Percentiles rank a stretch among this genome's conserved stretches.
Conservation (phyloP, 1,284 basidiomycete species). For the Lentinus polychrous region DNA sequence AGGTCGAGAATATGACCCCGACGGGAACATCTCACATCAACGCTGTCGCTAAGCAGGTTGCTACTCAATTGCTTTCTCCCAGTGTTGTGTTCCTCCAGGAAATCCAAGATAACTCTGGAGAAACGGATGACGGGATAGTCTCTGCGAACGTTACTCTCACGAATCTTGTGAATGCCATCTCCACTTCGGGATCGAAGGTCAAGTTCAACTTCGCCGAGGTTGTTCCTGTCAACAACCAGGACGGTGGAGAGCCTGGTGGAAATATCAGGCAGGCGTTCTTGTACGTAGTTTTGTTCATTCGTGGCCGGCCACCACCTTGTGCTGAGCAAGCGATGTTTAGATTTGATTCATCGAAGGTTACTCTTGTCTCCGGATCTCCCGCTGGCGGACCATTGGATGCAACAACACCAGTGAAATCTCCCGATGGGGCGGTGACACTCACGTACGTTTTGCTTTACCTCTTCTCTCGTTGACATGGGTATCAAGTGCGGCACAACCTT, state of each 20-base stretch:
- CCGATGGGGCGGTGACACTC: slow-evolving; percentile 35
- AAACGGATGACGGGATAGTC: slow-evolving; percentile 46
- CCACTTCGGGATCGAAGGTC: slow-evolving; percentile 29
- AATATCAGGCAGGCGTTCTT: slow-evolving; percentile 56
- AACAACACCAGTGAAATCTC: slow-evolving; percentile 31
- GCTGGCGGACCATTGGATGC: slow-evolving; percentile 43
- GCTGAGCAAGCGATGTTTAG: slow-evolving; percentile 19
- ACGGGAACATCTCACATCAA: slow-evolving; percentile 35
- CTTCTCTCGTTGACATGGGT: background rate
- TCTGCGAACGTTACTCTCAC: slow-evolving; percentile 46
- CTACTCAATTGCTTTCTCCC: slow-evolving; percentile 40
- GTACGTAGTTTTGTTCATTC: slow-evolving; percentile 21
- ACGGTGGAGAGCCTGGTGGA: slow-evolving; percentile 56
- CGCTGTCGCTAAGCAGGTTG: slow-evolving; percentile 46
- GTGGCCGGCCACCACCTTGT: no score
- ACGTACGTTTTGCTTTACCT: slow-evolving; percentile 29
- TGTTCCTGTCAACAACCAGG: slow-evolving; percentile 42
- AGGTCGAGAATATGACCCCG: slow-evolving; percentile 54
- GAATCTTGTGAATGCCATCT: slow-evolving; percentile 43
- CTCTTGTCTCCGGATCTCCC: slow-evolving; percentile 42
- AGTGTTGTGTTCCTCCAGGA: slow-evolving; percentile 61
- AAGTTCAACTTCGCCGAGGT: slow-evolving; percentile 44
- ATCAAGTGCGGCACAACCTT: background rate
- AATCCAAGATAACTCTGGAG: slow-evolving; percentile 56
- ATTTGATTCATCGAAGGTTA: slow-evolving; percentile 43